Conservation (phyloP, 1,284 basidiomycete species). For the Wolfiporia cocos region DNA sequence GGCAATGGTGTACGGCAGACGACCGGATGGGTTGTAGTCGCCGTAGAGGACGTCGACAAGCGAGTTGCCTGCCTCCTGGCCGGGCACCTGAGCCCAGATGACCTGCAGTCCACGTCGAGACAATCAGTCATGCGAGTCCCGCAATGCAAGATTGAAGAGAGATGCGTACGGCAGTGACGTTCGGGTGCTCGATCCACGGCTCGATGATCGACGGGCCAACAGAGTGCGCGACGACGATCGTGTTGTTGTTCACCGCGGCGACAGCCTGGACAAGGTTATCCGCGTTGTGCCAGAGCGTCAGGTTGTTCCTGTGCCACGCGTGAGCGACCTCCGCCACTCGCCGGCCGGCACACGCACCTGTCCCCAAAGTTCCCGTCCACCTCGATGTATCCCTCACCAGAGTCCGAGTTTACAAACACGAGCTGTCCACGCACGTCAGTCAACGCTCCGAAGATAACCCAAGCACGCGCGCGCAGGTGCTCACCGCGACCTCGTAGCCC, state of each 20-base stretch:
- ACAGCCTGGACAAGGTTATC: slow-evolving; percentile 58
- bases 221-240: slow-evolving; percentile 76
- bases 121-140: not conserved
- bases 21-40: slow-evolving; percentile 66
- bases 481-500: slow-evolving; percentile 50
- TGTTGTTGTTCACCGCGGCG: slow-evolving; percentile 65
- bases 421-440: too few species aligned
- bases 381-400: slow-evolving; percentile 73
- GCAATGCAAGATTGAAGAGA: slow-evolving; percentile 24
- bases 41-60: slow-evolving; percentile 72
- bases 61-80: slow-evolving; percentile 75
- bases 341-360: slow-evolving; percentile 34
- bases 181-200: slow-evolving; percentile 73
- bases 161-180: slow-evolving; percentile 54
- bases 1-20: slow-evolving; percentile 80
- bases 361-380: slow-evolving; percentile 76
- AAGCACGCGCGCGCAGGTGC: too few species aligned
- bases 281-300: slow-evolving; percentile 77
- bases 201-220: slow-evolving; percentile 73
- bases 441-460: too few species aligned
- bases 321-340: not conserved
- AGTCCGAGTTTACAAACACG: slow-evolving; percentile 71
- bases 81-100: slow-evolving; percentile 64
- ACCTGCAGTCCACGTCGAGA: too few species aligned
- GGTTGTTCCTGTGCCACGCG: slow-evolving; percentile 49